phyloP scores from a whole-genome alignment of 345 rosid species.

The Toxicodendron radicans region DNA sequence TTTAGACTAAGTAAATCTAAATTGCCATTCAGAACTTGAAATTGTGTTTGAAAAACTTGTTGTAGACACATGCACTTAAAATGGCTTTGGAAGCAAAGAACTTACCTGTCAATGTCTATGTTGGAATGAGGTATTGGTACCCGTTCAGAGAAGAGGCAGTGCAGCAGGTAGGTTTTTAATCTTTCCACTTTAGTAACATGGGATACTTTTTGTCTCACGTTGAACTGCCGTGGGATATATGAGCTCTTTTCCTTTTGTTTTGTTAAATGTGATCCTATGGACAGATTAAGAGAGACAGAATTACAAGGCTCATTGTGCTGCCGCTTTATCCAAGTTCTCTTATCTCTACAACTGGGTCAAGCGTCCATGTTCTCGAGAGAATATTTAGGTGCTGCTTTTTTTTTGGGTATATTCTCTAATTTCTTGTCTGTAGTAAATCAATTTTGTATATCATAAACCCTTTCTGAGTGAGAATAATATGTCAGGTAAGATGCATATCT shows the following conservation, averaged over 20 bases:
- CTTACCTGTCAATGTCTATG: conserved; percentile 61
- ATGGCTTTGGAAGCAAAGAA: conserved; percentile 67
- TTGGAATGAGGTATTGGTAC: conserved; percentile 92
- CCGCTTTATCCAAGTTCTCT: conserved; percentile 91
- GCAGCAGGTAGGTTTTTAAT: conserved; percentile 53
- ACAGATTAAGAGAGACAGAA: conserved; percentile 77
- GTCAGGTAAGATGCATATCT: conserved; percentile 75
- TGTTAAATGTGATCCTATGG: not conserved
- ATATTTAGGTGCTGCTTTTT: conserved; percentile 54
- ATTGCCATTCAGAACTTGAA: too few relatives aligned
- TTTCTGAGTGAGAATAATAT: conserved; percentile 25
- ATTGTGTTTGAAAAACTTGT: conserved; percentile 8
- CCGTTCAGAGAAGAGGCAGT: conserved; percentile 92
- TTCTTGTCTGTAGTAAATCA: not conserved
- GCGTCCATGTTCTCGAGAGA: conserved; percentile 73
- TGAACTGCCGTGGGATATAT: not conserved
- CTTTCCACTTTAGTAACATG: not conserved
- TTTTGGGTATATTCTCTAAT: not conserved
- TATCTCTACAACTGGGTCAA: conserved; percentile 92
- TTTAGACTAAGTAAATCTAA: too few relatives aligned
- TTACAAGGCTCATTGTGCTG: conserved; percentile 84
- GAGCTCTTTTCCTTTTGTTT: not conserved
- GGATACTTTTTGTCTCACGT: not conserved
- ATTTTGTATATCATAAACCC: not conserved
- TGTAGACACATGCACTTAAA: conserved; percentile 70